Evolutionary conservation across 1,139 yeast species (phyloP), one percentile per base, ranked within the genome.

Genomic region (Yamadazyma atmosphaerica): DNA sequence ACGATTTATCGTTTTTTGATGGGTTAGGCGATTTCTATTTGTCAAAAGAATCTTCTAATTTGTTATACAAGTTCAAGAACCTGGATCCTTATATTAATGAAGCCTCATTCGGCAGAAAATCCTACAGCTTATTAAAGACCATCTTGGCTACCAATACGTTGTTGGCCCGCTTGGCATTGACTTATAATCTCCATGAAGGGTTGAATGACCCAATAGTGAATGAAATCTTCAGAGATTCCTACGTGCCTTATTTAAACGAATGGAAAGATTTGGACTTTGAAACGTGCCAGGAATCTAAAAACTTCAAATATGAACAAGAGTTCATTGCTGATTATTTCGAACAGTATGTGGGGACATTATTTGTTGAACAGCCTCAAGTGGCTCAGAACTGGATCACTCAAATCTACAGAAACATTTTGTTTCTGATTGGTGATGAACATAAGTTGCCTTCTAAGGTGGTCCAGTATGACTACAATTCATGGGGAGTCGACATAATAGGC

Each of bases 281-380:
- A 8, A 38, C 39, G 3, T 40, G 39, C 30, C 44, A 35, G 34
- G 60, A 56, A 15, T 49, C 55, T 0, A 54, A 60, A 31, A 49
- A 53, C 16, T 49, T 34, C 25, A 34, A 44, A 22, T 70, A 66
- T 45, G 74, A 70, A 42, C 74, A 70, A 40, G 76, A 70, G 42
- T 67, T 70, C 38, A 51, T 70, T 26, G 76, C 71, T 3, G 76
- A 70, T 42, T 70, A 65, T 46, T 70, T 70, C 41, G 76, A 70
- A 45, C 66, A 65, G 33, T 70, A 70, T 39, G 68, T 69, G 24
- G 76, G 74, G n/a, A 72, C 75, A 0, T 55, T 70, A 32, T 63
- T 61, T 35, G 45, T 68, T 25, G 74, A 69, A 45, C 69, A 58
- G 43, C 74, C 74, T 1, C 56, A 54, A 4, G 61, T 55, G 3